Base-by-base conservation (phyloP, 768 basidiomycete species). In the Udeniomyces megalosporus region DNA sequence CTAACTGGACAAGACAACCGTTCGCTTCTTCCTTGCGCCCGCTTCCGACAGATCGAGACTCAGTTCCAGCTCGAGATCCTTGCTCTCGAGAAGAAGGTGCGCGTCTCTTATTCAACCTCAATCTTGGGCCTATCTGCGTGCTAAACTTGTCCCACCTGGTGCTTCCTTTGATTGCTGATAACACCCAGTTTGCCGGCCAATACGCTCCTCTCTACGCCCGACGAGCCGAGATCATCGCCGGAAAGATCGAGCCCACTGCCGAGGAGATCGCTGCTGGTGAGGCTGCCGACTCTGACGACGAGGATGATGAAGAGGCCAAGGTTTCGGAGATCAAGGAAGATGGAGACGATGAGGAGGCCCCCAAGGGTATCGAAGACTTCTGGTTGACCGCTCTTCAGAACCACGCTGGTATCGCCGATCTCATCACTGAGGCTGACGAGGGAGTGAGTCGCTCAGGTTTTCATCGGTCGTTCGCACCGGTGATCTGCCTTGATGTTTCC, bases 381-480 rank as follows among this genome's bases (percentile, higher is more conserved):
- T 99, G 93, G 93, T 82, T 95, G 69, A 97, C 95, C 1, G 89
- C 91, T 2, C 79, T 97, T 58, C 83, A 86, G 67, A 97, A 95
- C 75, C 91, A 97, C 73, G 55, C 42, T 45, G 38, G 38, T 54
- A 79, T 96, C 60, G 79, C 80, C 47, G 90, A 92, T 22, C 78
- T 91, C 71, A 88, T 97, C 77, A 93, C 88, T 28, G 91, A 97
- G 69, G 84, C 86, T 60, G 93, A 99, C 73, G 88, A 77, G 70
- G 74, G 66, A 66, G 74, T 74, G 52, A 67, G 73, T 68, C 0
- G 10, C n/a, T n/a, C n/a, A n/a, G n/a, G n/a, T n/a, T n/a, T n/a
- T n/a, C n/a, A n/a, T n/a, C n/a, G n/a, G 20, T 14, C 32, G 26
- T 53, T 12, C 44, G 44, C 44, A 12, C 12, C 12, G 44, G n/a